Conservation (phyloP, 2,329 filamentous ascomycete genomes). For the Fusarium xylarioides region DNA sequence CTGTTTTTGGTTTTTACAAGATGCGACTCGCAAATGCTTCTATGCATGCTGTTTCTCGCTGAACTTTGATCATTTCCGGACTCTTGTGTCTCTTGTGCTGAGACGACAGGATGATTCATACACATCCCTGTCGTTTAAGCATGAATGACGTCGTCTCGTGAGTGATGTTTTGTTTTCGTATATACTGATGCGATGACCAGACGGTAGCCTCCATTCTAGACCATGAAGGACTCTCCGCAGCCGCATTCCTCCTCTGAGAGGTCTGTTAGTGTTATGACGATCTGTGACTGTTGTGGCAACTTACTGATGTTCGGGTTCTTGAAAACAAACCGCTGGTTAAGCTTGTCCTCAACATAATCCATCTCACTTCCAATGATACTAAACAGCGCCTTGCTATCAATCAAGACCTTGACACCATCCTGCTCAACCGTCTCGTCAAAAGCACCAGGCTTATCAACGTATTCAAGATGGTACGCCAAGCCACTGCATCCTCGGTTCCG, state of each 20-base stretch:
- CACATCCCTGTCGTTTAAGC: neutral
- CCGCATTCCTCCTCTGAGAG: conserved; percentile 90
- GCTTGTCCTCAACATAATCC: conserved; percentile 97
- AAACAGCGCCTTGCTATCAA: conserved; percentile 96
- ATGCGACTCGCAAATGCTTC: conserved; percentile 23
- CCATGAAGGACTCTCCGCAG: conserved; percentile 96
- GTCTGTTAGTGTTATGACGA: conserved; percentile 43
- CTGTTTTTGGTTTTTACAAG: conserved; percentile 35
- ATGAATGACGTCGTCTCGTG: conserved; percentile 27
- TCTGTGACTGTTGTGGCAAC: conserved; percentile 50
- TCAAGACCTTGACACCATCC: conserved; percentile 93
- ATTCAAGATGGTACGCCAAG: conserved; percentile 91
- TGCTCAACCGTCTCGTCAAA: conserved; percentile 96
- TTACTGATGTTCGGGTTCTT: conserved; percentile 98
- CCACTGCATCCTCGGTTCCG: conserved; percentile 95
- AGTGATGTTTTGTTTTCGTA: conserved; percentile 1
- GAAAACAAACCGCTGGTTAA: conserved; percentile 93
- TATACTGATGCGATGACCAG: neutral
- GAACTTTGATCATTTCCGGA: neutral
- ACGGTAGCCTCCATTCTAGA: conserved; percentile 51
- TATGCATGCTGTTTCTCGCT: conserved; percentile 18
- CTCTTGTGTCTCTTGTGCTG: neutral
- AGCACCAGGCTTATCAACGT: conserved; percentile 86
- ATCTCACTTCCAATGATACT: conserved; percentile 99
- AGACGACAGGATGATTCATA: neutral